Base-by-base conservation (phyloP, 306 rosid species). In the Vigna hirtella region DNA sequence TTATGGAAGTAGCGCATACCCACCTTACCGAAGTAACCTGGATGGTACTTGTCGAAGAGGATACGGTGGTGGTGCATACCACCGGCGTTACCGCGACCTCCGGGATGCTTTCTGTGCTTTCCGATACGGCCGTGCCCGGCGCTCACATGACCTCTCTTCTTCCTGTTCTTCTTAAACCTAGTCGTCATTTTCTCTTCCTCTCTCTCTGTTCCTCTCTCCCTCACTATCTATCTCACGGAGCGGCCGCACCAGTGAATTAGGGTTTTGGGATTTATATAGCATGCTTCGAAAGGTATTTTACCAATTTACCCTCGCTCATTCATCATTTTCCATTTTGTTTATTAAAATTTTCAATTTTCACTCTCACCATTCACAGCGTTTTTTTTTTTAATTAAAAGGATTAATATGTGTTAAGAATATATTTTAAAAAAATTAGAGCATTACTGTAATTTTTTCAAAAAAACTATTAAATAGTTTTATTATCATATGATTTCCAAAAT, bases 121-220 rank as follows among this genome's bases (percentile, higher is more conserved):
- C 93, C 96, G 48, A 91, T 84, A 9, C 93, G 93, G 0, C 96
- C 96, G 51, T 91, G 96, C 2, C 96, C 96, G 34, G 96, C 93
- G 81, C 96, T 91, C 14, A 91, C 96, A 71, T 91, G 96, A 7
- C 96, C 96, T 36, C 96, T 82, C 93, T 91, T 91, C 96, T 91
- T 91, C 62, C 96, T 67, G 86, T 91, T 84, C 90, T 91, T 91
- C 93, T 84, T 87, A 73, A 91, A 81, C 13, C 93, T 79, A n/a
- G 96, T 91, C 76, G 96, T 87, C 96, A 91, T 91, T 59, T 76
- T 85, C 61, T 7, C 36, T 47, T 6, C 1, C 36, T 11, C 3
- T 3, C 36, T 11, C 3, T 12, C 42, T 9, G 0, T 0, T 2
- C 6, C 4, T 18, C 70, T 17, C 36, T 13, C 73, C 6, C 77